These are phyloP conservation scores for Claviceps cyperi DNA, from an alignment of 2,329 filamentous ascomycete species.

Conservation along the genomic window DNA sequence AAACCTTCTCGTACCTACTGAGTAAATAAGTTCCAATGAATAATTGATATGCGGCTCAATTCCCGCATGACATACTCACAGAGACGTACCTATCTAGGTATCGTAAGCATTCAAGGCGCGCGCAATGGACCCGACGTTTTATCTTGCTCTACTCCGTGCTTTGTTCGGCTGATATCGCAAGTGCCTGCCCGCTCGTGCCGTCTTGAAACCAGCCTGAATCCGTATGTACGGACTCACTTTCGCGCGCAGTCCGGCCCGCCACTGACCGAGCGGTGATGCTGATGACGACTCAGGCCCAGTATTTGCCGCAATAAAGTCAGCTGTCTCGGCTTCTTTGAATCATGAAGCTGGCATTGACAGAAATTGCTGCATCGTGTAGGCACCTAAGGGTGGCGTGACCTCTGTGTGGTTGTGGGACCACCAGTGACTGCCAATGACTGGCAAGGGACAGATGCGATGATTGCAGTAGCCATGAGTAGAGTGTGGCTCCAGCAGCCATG, in stretches of 20 bases:
- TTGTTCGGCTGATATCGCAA: background rate
- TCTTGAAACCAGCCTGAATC: background rate
- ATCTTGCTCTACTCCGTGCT: no score
- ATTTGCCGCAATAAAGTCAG: background rate
- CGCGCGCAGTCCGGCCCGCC: background rate
- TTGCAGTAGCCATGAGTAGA: background rate
- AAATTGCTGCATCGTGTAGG: background rate
- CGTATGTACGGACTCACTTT: background rate
- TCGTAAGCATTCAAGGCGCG: no score
- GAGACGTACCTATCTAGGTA: no score
- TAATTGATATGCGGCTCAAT: no score
- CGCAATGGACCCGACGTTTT: no score
- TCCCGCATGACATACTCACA: no score
- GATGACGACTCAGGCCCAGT: background rate
- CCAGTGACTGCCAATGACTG: background rate
- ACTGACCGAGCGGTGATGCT: no score
- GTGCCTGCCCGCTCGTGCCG: background rate
- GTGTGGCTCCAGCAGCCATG: no score
- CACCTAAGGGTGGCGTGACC: slow-evolving; percentile 4
- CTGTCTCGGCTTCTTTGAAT: background rate
- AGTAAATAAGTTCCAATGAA: no score
- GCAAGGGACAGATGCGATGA: background rate
- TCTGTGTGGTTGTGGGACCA: slow-evolving; percentile 2
- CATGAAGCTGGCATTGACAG: background rate
- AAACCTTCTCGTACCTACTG: no score